Evolutionary conservation across 2,329 filamentous ascomycete species (phyloP).

Genomic region (Sclerotinia glacialis): DNA sequence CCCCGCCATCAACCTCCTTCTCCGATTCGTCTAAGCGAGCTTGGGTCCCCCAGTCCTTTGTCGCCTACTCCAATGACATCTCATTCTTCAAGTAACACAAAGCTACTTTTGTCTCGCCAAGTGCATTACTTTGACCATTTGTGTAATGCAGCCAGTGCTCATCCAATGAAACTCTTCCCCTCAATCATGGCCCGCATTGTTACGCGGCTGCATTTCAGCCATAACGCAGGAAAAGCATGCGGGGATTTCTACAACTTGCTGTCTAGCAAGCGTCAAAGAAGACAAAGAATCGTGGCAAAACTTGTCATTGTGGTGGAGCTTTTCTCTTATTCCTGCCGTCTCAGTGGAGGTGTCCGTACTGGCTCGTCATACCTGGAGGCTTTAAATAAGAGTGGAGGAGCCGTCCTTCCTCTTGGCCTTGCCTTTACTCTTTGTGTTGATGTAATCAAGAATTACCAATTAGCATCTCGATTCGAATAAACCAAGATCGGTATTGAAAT

Average conservation of each 20-base stretch:
- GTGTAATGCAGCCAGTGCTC: not conserved
- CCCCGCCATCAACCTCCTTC: not conserved
- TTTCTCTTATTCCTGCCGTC: not conserved
- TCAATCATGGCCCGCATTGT: not conserved
- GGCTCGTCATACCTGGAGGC: slow-evolving; percentile 2
- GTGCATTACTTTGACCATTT: slow-evolving; percentile 2
- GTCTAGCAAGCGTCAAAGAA: not conserved
- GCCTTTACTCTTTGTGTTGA: slow-evolving; percentile 12
- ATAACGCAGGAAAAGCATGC: not conserved
- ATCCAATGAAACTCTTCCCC: not conserved
- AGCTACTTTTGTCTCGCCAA: slow-evolving; percentile 5
- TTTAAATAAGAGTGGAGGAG: slow-evolving; percentile 8
- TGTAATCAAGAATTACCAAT: not conserved
- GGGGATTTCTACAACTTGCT: not conserved
- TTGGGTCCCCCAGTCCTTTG: not conserved
- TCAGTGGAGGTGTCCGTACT: not conserved
- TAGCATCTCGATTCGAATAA: not conserved
- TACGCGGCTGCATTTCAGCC: too few species aligned
- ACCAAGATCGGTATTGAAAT: not conserved
- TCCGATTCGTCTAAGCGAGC: slow-evolving; percentile 10
- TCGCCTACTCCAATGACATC: not conserved
- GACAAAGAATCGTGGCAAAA: slow-evolving; percentile 10
- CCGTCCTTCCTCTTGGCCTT: slow-evolving; percentile 18
- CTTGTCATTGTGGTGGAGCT: not conserved
- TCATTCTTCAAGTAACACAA: not conserved